Base-by-base conservation (phyloP, 2,329 filamentous ascomycete genomes). In the Aureobasidium sp. region DNA sequence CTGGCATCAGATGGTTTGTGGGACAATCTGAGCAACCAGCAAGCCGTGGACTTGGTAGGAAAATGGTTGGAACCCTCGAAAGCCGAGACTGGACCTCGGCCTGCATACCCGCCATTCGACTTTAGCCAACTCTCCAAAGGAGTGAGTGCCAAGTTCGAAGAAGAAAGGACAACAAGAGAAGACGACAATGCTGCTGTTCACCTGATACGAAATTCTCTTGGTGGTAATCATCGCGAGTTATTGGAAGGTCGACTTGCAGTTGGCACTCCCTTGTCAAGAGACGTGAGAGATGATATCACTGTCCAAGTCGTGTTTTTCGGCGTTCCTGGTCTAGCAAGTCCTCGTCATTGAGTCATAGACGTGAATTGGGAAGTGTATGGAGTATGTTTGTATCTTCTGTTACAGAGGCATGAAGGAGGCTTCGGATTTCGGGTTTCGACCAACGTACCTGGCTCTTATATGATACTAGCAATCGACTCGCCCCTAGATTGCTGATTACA, bases 1-100 rank as follows among this genome's bases (percentile, higher is more conserved):
- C 71, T 87, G 58, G 84, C 82, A 0, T 79, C 76, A 0, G 84
- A 88, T 59, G 84, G 84, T 0, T 63, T 87, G 1, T 88, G 84
- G 66, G 65, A 68, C 41, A 55, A 60, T 12, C 61, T 68, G 49
- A 56, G 52, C 19, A 59, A 53, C 3, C 62, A 64, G n/a, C 59
- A 65, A 25, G 59, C 61, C 14, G 53, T 62, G 14, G 53, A 62
- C 49, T 51, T 55, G 4, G 63, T 67, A 77, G 80, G 86, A 32
- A 70, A 68, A 55, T 87, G 83, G 81, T 63, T 78, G 10, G 68
- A 69, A 21, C n/a, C 11, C 8, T 5, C 37, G 32, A 12, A 25
- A 4, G 22, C n/a, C 6, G 11, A 62, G 6, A 59, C 65, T 14
- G 61, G 63, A n/a, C 6, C 48, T 41, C 2, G 32, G n/a, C 48